A percentile compares a stretch with the other conserved stretches of the same genome.
Conservation (phyloP, 2,329 filamentous ascomycete genomes). For the Diaporthe citri region DNA sequence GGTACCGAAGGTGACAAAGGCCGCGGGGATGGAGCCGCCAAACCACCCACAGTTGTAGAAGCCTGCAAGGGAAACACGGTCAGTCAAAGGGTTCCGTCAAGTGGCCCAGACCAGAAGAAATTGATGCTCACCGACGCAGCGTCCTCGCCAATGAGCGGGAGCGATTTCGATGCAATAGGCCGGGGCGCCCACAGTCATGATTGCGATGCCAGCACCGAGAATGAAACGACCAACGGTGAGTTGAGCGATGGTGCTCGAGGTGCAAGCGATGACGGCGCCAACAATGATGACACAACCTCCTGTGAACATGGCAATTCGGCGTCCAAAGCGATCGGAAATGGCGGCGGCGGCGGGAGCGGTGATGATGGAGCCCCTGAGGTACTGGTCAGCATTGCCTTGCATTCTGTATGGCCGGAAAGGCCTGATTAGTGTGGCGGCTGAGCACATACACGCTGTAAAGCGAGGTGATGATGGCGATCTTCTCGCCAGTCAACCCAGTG, state of each 20-base stretch:
- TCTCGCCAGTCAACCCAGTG: conserved; percentile 52
- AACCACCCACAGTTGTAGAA: conserved; percentile 69
- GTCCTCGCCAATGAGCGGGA: conserved; percentile 64
- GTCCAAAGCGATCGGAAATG: conserved; percentile 59
- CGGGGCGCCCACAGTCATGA: conserved; percentile 63
- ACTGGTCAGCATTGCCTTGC: background rate
- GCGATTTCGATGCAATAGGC: conserved; percentile 62
- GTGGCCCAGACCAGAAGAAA: background rate
- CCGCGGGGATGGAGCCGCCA: conserved; percentile 63
- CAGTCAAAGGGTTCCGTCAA: background rate
- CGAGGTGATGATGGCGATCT: conserved; percentile 59
- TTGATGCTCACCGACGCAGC: conserved; percentile 53
- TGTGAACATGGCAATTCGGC: conserved; percentile 59
- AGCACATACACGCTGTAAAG: conserved; percentile 61
- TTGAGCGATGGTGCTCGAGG: conserved; percentile 51
- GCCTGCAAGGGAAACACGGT: conserved; percentile 39
- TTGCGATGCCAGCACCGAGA: conserved; percentile 59
- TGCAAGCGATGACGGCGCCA: conserved; percentile 58
- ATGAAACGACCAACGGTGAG: conserved; percentile 62
- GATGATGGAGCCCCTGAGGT: conserved; percentile 56
- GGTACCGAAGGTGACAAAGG: conserved; percentile 62
- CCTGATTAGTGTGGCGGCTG: background rate
- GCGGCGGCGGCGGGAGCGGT: conserved; percentile 57
- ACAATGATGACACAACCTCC: conserved; percentile 59
- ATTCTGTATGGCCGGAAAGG: background rate